phyloP scores from a whole-genome alignment of 805 yeast species.

The Hanseniaspora jakobsenii region DNA sequence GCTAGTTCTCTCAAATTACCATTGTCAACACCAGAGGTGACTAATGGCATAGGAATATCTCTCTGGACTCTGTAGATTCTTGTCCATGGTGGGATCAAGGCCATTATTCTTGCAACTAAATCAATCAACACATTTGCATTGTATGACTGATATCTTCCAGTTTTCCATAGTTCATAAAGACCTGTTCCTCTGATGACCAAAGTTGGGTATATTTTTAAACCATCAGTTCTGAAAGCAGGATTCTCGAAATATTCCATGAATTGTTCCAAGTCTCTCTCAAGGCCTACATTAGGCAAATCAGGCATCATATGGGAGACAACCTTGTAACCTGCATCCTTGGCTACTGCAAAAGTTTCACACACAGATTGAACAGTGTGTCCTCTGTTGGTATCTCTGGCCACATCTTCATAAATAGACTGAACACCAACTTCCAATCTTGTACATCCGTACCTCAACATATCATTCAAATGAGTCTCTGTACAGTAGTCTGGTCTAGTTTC shows the following conservation, averaged over 20 bases:
- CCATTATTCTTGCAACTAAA: slow-evolving; percentile 87
- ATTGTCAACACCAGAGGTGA: slow-evolving; percentile 93
- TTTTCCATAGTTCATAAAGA: slow-evolving; percentile 91
- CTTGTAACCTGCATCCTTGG: slow-evolving; percentile 97
- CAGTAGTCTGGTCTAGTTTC: slow-evolving; percentile 98
- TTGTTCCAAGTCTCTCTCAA: slow-evolving; percentile 95
- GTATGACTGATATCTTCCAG: slow-evolving; percentile 85
- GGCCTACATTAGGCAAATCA: slow-evolving; percentile 94
- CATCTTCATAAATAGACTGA: slow-evolving; percentile 94
- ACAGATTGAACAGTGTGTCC: slow-evolving; percentile 96
- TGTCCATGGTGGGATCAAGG: slow-evolving; percentile 98
- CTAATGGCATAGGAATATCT: slow-evolving; percentile 98
- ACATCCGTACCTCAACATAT: slow-evolving; percentile 93
- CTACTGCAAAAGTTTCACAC: slow-evolving; percentile 85
- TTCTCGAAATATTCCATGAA: slow-evolving; percentile 93
- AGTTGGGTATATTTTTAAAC: slow-evolving; percentile 89
- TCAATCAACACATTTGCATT: slow-evolving; percentile 90
- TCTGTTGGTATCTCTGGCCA: slow-evolving; percentile 93
- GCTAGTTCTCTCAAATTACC: slow-evolving; percentile 94
- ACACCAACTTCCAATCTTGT: slow-evolving; percentile 95
- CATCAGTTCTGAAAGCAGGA: slow-evolving; percentile 95
- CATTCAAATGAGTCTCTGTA: slow-evolving; percentile 87
- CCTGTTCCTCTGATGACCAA: slow-evolving; percentile 96
- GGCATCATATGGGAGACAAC: slow-evolving; percentile 99
- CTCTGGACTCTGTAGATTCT: slow-evolving; percentile 96